phyloP scores from a whole-genome alignment of 2,329 filamentous ascomycete genomes.

The Aspergillus spinulosporus region DNA sequence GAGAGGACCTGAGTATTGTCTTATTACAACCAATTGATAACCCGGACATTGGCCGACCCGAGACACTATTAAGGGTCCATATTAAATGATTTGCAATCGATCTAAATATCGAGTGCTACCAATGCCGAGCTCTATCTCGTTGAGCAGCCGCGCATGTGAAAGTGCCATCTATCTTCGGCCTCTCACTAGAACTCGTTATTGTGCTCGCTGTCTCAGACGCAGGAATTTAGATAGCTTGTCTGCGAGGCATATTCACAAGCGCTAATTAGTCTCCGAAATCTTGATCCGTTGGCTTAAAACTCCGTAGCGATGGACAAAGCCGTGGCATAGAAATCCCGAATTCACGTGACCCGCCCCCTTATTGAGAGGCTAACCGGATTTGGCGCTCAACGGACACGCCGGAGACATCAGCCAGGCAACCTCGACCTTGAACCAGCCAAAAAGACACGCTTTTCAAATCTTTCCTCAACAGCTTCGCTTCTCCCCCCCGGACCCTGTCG shows the following conservation, averaged over 20 bases:
- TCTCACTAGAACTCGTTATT: background rate
- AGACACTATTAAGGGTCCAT: background rate
- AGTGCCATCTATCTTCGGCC: background rate
- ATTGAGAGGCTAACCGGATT: background rate
- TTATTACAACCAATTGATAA: background rate
- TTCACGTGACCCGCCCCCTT: background rate
- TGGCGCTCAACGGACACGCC: conserved; percentile 22
- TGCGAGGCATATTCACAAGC: too few species aligned
- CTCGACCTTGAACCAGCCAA: conserved; percentile 5
- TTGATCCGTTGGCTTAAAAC: too few species aligned
- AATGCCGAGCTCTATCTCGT: background rate
- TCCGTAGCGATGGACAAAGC: too few species aligned
- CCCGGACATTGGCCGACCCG: background rate
- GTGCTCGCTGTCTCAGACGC: too few species aligned
- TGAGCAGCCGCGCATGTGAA: background rate
- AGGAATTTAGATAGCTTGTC: too few species aligned
- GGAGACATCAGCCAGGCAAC: conserved; percentile 11
- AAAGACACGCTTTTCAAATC: conserved; percentile 17
- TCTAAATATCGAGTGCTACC: background rate
- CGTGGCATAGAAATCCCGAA: too few species aligned
- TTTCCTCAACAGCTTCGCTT: conserved; percentile 16
- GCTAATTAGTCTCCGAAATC: too few species aligned
- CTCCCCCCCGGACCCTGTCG: conserved; percentile 12
- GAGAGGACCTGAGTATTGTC: too few species aligned
- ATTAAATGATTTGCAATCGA: background rate